These are phyloP conservation scores for Scleromitrula shiraiana DNA, from an alignment of 2,329 filamentous ascomycete species.

Conservation along the genomic window DNA sequence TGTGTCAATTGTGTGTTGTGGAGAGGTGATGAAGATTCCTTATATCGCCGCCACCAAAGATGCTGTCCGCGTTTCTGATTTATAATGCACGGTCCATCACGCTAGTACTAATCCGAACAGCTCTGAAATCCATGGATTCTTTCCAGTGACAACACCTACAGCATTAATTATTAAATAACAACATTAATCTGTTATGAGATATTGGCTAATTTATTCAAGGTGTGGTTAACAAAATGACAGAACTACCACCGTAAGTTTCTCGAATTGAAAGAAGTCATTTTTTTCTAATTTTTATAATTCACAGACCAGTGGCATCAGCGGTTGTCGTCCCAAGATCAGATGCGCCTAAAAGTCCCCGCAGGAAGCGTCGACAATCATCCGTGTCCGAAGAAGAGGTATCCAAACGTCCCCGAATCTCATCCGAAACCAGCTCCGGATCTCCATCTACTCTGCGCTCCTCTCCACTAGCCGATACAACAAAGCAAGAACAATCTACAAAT, in stretches of 20 bases:
- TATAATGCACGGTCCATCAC: slow-evolving; percentile 16
- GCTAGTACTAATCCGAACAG: slow-evolving; percentile 1
- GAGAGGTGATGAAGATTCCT: not conserved
- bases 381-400: slow-evolving; percentile 39
- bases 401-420: slow-evolving; percentile 46
- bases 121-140: no score
- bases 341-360: slow-evolving; percentile 15
- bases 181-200: not conserved
- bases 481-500: slow-evolving; percentile 6
- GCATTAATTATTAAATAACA: not conserved
- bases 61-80: slow-evolving; percentile 10
- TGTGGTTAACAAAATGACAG: slow-evolving; percentile 1
- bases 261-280: not conserved
- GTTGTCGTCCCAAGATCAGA: slow-evolving; percentile 28
- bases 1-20: not conserved
- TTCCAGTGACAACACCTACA: not conserved
- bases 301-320: slow-evolving; percentile 30
- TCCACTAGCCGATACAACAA: slow-evolving; percentile 16
- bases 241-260: slow-evolving; percentile 1
- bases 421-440: slow-evolving; percentile 16
- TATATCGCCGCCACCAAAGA: slow-evolving; percentile 11
- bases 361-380: slow-evolving; percentile 44
- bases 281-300: not conserved
- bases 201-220: slow-evolving; percentile 2
- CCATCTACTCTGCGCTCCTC: slow-evolving; percentile 24